Conservation (phyloP, 495 filamentous ascomycete genomes). For the Podospora fimiseda region DNA sequence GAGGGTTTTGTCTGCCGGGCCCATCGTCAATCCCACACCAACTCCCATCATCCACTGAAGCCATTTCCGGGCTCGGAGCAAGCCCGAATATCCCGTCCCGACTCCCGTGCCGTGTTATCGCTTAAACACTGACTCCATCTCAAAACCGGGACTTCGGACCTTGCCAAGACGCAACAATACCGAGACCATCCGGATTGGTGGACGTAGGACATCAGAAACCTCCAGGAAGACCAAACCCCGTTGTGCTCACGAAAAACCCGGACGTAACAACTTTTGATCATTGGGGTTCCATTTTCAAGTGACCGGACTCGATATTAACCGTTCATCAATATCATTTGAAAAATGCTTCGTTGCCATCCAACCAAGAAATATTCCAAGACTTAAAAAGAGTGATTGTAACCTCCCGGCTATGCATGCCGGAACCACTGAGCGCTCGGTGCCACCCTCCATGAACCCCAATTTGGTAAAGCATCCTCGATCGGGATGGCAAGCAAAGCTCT, state of each 20-base stretch:
- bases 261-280: neutral
- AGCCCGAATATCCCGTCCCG: too few species aligned
- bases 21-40: too few species aligned
- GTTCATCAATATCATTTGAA: constrained; percentile 17
- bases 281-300: constrained; percentile 12
- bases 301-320: constrained; percentile 20
- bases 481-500: constrained; percentile 5
- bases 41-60: too few species aligned
- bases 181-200: neutral
- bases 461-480: neutral
- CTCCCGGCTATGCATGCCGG: constrained; percentile 11
- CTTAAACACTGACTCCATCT: neutral
- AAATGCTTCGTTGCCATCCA: neutral
- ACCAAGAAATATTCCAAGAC: constrained; percentile 11
- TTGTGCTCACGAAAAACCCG: too few species aligned
- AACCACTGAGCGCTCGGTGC: constrained; percentile 12
- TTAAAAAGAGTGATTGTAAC: constrained; percentile 4
- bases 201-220: neutral
- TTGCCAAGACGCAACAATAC: neutral
- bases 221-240: neutral
- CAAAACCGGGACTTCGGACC: neutral
- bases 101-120: neutral
- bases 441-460: constrained; percentile 5
- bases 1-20: too few species aligned
- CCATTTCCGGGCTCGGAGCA: too few species aligned